Percentiles rank a stretch among this genome's conserved stretches.
These are phyloP conservation scores for Calvatia gigantea DNA, from an alignment of 768 basidiomycete genomes.

Conservation along the genomic window DNA sequence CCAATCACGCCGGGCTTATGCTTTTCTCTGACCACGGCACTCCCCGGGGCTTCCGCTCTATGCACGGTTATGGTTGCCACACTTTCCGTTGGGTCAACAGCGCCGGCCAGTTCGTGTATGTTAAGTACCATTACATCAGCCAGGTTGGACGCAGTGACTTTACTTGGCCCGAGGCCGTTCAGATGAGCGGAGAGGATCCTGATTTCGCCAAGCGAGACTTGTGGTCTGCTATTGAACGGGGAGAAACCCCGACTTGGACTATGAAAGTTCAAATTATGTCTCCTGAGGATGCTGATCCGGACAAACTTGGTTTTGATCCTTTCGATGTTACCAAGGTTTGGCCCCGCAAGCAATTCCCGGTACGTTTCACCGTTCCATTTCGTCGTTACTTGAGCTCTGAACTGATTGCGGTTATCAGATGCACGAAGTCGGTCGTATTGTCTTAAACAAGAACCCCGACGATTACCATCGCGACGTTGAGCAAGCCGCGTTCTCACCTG, in stretches of 20 bases:
- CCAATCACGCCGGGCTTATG: conserved; percentile 14
- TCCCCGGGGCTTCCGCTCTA: conserved; percentile 11
- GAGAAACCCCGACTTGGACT: conserved; percentile 12
- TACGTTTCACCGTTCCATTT: background rate
- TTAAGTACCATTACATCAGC: conserved; percentile 12
- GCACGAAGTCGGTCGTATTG: conserved; percentile 12
- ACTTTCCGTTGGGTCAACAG: conserved; percentile 14
- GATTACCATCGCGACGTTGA: conserved; percentile 14
- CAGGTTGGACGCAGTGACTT: conserved; percentile 11
- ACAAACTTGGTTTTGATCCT: conserved; percentile 13
- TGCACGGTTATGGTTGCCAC: conserved; percentile 12
- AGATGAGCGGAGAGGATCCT: conserved; percentile 11
- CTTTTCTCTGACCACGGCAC: conserved; percentile 13
- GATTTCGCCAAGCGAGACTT: conserved; percentile 13
- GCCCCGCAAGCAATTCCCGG: conserved; percentile 9
- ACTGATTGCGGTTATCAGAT: background rate
- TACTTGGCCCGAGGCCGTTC: conserved; percentile 12
- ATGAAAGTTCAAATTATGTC: conserved; percentile 15
- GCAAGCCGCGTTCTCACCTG: conserved; percentile 14
- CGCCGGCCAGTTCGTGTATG: conserved; percentile 11
- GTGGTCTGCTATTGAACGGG: conserved; percentile 11
- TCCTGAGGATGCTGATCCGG: conserved; percentile 12
- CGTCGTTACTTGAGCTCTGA: background rate
- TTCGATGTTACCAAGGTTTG: conserved; percentile 15
- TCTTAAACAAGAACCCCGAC: conserved; percentile 16